Evolutionary conservation across 2,329 filamentous ascomycete species (phyloP).

Genomic region (Tothia fuscella): DNA sequence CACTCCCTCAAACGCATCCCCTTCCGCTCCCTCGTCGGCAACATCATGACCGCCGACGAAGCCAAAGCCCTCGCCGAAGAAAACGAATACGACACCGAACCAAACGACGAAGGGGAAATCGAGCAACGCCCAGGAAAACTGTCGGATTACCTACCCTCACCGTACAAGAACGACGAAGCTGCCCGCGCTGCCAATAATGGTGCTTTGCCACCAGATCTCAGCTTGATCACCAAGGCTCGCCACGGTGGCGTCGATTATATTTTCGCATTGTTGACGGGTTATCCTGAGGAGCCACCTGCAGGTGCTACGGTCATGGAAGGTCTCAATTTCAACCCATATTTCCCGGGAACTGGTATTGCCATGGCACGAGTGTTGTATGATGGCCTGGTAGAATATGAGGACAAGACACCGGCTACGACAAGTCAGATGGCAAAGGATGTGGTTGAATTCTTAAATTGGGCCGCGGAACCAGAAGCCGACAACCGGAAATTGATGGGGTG

Average conservation of each 20-base stretch:
- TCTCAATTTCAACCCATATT: conserved; percentile 99
- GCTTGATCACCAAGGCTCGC: conserved; percentile 91
- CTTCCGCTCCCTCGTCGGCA: conserved; percentile 84
- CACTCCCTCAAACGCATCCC: conserved; percentile 92
- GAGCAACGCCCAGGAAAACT: conserved; percentile 98
- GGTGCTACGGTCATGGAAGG: conserved; percentile 75
- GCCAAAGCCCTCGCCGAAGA: conserved; percentile 95
- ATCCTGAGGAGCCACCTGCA: conserved; percentile 89
- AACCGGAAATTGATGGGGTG: conserved; percentile 99
- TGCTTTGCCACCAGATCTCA: conserved; percentile 93
- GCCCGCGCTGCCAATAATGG: conserved; percentile 97
- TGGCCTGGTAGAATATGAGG: conserved; percentile 94
- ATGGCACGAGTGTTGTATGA: conserved; percentile 99
- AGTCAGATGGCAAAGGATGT: conserved; percentile 99
- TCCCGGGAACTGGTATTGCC: conserved; percentile 95
- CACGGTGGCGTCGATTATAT: conserved; percentile 99
- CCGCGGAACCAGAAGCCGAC: conserved; percentile 98
- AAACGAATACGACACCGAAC: conserved; percentile 97
- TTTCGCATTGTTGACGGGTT: conserved; percentile 92
- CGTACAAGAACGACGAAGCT: conserved; percentile 99
- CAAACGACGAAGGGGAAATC: conserved; percentile 95
- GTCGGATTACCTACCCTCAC: conserved; percentile 86
- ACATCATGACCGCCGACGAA: conserved; percentile 90
- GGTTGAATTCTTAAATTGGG: conserved; percentile 97
- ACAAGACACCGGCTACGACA: conserved; percentile 82